Evolutionary conservation across 148 eudicot genomes (phyloP), one percentile per base, ranked within the genome.

Genomic region (Chenopodium suecicum): DNA sequence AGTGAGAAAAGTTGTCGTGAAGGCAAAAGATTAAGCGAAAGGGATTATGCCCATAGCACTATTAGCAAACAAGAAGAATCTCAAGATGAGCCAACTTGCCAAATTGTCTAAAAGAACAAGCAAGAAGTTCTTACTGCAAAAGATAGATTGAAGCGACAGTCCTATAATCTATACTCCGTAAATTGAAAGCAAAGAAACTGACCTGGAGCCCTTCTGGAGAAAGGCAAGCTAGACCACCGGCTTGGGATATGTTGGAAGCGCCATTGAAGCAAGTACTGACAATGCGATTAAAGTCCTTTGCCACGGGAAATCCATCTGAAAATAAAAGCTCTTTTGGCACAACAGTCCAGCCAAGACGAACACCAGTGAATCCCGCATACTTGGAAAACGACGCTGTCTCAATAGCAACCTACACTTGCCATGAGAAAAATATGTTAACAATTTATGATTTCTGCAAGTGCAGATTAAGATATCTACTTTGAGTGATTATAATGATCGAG

Each of bases 361-460:
- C 97, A 84, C 98, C 95, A 19, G 95, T 94, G 83, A 94, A 94
- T 80, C 98, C 98, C 79, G 97, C 98, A 82, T 93, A 93, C 88
- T 94, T 94, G 75, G 97, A 94, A 83, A 94, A 94, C 41, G 98
- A 94, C 2, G 98, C 89, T 69, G 92, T 91, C 86, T 94, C 98
- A 75, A 94, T 86, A 62, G 97, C 93, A 86, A 94, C 95, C 97
- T 94, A 85, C 85, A 83, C 77, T 11, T 22, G 25, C 32, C 54
- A 27, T 6, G 23, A 22, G 31, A 44, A 31, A 11, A 22, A 60
- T 47, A 77, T 19, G 16, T 79, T 58, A 78, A 50, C 8, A 64
- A 25, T 3, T 16, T 67, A 41, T 23, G 67, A 78, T 0, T 48
- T 25, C 17, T 32, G 7, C 19, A 56, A 56, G 70, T 29, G 19